phyloP scores from a whole-genome alignment of 2,329 filamentous ascomycete species.

The Colletotrichum kahawae region DNA sequence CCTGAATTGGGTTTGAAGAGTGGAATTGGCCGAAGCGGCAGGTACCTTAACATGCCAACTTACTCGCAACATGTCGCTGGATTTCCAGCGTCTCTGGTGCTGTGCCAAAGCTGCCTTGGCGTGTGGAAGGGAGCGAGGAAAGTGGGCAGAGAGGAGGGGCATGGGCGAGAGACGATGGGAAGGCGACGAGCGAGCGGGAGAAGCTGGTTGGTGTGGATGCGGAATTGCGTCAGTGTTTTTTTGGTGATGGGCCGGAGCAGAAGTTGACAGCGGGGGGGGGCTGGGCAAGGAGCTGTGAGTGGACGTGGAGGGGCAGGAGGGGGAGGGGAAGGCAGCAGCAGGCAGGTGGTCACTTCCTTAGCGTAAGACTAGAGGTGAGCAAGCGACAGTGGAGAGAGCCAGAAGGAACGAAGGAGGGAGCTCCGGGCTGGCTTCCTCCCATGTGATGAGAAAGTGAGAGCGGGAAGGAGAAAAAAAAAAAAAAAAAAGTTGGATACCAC shows the following conservation, averaged over 20 bases:
- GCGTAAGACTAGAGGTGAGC: neutral
- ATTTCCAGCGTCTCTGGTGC: neutral
- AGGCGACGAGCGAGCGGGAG: neutral
- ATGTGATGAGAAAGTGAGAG: neutral
- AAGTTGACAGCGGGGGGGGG: neutral
- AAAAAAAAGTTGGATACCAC: neutral
- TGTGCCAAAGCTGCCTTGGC: constrained; percentile 7
- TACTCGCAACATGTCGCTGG: neutral
- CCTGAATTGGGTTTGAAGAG: neutral
- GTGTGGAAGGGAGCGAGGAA: neutral
- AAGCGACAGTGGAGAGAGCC: neutral
- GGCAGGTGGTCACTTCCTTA: neutral
- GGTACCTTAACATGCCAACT: neutral
- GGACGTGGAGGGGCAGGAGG: neutral
- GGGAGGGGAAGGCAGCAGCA: neutral
- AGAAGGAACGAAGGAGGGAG: neutral
- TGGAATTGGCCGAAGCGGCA: neutral
- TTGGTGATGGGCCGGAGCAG: constrained; percentile 1
- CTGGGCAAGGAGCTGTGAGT: neutral
- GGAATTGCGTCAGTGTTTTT: constrained; percentile 17
- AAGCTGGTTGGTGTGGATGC: constrained; percentile 11
- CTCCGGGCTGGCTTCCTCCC: neutral
- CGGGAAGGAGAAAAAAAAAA: neutral
- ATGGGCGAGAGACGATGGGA: neutral
- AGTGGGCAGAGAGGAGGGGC: neutral